Evolutionary conservation across 2,329 filamentous ascomycete species (phyloP).

Genomic region (Elsinoe necatrix): DNA sequence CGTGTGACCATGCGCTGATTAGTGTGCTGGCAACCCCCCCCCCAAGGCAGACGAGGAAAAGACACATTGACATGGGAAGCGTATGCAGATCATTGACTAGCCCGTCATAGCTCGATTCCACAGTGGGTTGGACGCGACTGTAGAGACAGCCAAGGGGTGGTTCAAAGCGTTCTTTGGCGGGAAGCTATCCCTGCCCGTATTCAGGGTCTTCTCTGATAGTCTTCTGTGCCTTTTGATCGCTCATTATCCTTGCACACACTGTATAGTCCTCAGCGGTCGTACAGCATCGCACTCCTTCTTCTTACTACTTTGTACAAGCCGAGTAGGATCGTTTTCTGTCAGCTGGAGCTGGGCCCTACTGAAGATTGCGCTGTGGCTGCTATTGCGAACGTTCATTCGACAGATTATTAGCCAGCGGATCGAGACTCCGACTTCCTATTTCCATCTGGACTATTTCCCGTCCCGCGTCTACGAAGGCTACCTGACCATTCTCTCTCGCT

Average conservation of each 20-base stretch:
- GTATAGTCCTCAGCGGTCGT: not conserved
- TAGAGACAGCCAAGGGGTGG: conserved; percentile 7
- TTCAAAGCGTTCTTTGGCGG: not conserved
- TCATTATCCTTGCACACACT: not conserved
- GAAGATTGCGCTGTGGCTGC: conserved; percentile 2
- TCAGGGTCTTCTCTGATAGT: not conserved
- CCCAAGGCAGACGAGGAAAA: not conserved
- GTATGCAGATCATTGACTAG: conserved; percentile 1
- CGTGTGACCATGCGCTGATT: conserved; percentile 5
- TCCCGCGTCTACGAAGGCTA: not conserved
- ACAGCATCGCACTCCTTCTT: not conserved
- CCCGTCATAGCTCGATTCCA: conserved; percentile 6
- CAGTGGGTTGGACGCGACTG: conserved; percentile 1
- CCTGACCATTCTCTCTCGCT: not conserved
- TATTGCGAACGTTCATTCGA: not conserved
- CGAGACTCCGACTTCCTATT: not conserved
- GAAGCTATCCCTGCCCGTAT: not conserved
- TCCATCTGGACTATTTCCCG: not conserved
- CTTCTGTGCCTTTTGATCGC: not conserved
- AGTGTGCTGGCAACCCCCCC: conserved; percentile 4
- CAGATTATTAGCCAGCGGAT: not conserved
- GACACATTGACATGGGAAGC: not conserved
- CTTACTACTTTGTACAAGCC: no score
- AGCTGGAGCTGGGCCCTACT: not conserved
- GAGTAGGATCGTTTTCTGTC: not conserved